Percentiles rank a stretch among this genome's conserved stretches.
Evolutionary conservation across 1,139 yeast genomes (phyloP).

Genomic region (Blastobotrys elegans): DNA sequence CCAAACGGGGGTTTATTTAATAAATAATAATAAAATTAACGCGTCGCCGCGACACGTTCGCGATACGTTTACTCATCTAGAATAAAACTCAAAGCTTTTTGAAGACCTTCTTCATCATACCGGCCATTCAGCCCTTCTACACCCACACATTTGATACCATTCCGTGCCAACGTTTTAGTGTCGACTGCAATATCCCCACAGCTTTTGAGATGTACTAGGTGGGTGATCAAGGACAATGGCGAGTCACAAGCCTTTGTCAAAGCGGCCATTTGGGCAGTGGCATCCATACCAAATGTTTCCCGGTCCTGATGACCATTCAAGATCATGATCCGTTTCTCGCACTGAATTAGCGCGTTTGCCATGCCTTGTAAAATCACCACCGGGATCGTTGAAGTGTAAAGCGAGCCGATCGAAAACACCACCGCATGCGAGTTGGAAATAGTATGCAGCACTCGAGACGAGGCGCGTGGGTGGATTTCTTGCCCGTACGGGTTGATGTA

Average conservation of each 20-base stretch:
- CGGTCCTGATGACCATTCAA: slow-evolving; percentile 72
- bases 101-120: not conserved
- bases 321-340: slow-evolving; percentile 38
- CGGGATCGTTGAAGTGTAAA: slow-evolving; percentile 83
- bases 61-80: not conserved
- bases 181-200: slow-evolving; percentile 5
- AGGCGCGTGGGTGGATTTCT: slow-evolving; percentile 77
- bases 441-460: slow-evolving; percentile 53
- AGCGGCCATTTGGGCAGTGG: slow-evolving; percentile 51
- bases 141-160: slow-evolving; percentile 2
- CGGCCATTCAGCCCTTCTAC: not conserved
- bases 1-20: too few species aligned
- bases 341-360: slow-evolving; percentile 35
- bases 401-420: slow-evolving; percentile 78
- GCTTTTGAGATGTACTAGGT: slow-evolving; percentile 2
- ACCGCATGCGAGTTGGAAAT: slow-evolving; percentile 48
- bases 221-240: not conserved
- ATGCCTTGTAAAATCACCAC: slow-evolving; percentile 69
- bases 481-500: slow-evolving; percentile 88
- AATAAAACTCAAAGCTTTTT: not conserved
- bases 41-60: too few species aligned
- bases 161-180: not conserved
- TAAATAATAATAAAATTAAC: too few species aligned
- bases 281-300: slow-evolving; percentile 67
- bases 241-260: slow-evolving; percentile 41